phyloP scores from a whole-genome alignment of 306 rosid species.

The Corylus heterophylla region DNA sequence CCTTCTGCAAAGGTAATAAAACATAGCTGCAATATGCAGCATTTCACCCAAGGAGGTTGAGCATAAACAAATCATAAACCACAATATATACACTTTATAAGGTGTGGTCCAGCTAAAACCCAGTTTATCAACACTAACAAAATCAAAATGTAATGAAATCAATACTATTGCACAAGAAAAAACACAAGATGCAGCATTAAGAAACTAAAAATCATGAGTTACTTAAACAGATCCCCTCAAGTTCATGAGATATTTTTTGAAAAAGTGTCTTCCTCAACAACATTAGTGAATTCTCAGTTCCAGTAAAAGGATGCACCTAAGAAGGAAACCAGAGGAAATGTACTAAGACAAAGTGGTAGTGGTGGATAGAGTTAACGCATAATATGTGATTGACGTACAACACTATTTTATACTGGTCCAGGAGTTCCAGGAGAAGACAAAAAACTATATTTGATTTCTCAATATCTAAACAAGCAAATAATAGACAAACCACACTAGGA shows the following conservation, averaged over 20 bases:
- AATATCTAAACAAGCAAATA: background rate
- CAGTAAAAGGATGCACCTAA: background rate
- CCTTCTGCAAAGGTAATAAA: background rate
- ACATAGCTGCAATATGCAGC: background rate
- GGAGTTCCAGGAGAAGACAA: background rate
- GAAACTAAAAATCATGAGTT: background rate
- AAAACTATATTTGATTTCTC: background rate
- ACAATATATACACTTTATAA: background rate
- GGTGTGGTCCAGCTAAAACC: background rate
- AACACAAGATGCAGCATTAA: background rate
- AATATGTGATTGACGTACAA: background rate
- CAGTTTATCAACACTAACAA: background rate
- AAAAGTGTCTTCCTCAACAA: background rate
- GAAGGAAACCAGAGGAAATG: background rate
- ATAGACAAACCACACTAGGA: background rate
- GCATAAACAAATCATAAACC: background rate
- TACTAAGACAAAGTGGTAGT: background rate
- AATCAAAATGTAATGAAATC: background rate
- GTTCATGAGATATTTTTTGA: background rate
- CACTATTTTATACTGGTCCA: background rate
- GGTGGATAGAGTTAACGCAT: background rate
- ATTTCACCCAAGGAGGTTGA: background rate
- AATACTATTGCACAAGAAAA: too few relatives aligned
- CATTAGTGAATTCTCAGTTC: background rate
- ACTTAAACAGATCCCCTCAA: background rate